Evolutionary conservation across 176 grass and related monocot species (phyloP).

Genomic region (Chrysopogon serrulatus): DNA sequence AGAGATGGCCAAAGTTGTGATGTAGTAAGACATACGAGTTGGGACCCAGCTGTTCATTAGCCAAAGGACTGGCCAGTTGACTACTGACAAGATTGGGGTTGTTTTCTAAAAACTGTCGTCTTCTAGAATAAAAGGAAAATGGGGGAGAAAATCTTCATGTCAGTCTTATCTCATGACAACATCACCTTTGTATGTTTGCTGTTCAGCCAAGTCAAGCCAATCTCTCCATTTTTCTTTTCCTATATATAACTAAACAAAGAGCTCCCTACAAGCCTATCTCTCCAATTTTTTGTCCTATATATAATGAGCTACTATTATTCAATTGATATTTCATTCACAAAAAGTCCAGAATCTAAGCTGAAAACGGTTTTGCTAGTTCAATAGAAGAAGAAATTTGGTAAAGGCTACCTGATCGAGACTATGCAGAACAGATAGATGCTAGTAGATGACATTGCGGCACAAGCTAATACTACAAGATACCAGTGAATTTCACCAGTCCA

Average conservation of each 20-base stretch:
- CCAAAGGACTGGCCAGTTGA: conserved; percentile 17
- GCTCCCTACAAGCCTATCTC: neutral
- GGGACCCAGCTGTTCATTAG: conserved; percentile 8
- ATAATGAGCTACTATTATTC: neutral
- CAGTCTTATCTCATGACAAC: conserved; percentile 27
- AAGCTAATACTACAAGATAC: neutral
- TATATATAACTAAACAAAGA: neutral
- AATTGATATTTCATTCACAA: neutral
- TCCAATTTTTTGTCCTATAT: neutral
- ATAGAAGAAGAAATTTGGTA: neutral
- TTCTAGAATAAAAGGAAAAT: conserved; percentile 12
- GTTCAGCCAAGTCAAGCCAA: conserved; percentile 20
- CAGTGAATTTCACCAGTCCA: neutral
- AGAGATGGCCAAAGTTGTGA: conserved; percentile 14
- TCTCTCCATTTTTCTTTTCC: conserved; percentile 3
- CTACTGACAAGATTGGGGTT: conserved; percentile 16
- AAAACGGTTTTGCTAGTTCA: conserved; percentile 11
- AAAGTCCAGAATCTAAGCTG: conserved; percentile 15
- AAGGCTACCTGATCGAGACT: neutral
- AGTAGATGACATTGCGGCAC: conserved; percentile 2
- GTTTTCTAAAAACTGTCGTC: conserved; percentile 21
- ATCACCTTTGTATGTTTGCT: conserved; percentile 21
- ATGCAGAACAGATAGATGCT: neutral
- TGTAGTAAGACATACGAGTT: neutral
- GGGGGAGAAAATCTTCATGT: conserved; percentile 1